These are phyloP conservation scores for Circinella umbellata DNA, from an alignment of 371 early-diverging fungal genomes.

Conservation along the genomic window DNA sequence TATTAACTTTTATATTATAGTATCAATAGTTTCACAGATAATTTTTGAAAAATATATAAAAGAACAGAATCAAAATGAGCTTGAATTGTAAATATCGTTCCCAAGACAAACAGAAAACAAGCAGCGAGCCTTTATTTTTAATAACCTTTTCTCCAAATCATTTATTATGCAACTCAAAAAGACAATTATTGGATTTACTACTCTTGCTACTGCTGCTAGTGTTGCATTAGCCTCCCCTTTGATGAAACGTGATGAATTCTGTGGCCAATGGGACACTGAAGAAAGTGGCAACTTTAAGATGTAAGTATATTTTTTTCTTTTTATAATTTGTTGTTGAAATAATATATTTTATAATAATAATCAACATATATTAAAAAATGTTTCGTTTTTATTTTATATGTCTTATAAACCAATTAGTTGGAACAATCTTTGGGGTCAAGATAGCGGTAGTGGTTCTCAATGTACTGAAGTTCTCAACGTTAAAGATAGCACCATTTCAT, in stretches of 20 bases:
- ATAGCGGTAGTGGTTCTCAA: slow-evolving; percentile 16
- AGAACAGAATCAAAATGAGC: background rate
- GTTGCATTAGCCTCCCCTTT: background rate
- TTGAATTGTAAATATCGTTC: too few relatives aligned
- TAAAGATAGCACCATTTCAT: slow-evolving; percentile 13
- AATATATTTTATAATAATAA: too few relatives aligned
- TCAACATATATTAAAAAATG: too few relatives aligned
- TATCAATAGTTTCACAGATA: too few relatives aligned
- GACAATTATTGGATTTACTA: background rate
- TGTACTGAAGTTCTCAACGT: slow-evolving; percentile 16
- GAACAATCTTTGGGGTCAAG: slow-evolving; percentile 17
- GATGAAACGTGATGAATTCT: slow-evolving; percentile 2
- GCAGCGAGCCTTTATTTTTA: too few relatives aligned
- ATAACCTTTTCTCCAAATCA: too few relatives aligned
- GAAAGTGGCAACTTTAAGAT: slow-evolving; percentile 13
- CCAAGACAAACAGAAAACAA: too few relatives aligned
- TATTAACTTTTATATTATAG: too few relatives aligned
- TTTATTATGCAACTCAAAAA: background rate
- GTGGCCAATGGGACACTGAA: slow-evolving; percentile 18
- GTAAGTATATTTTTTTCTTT: too few relatives aligned
- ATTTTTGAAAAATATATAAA: too few relatives aligned
- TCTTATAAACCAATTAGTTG: background rate
- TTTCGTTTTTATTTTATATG: too few relatives aligned
- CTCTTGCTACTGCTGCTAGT: background rate
- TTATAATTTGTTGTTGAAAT: too few relatives aligned